Conservation (phyloP, 2,329 filamentous ascomycete species). For the Fusarium concolor region DNA sequence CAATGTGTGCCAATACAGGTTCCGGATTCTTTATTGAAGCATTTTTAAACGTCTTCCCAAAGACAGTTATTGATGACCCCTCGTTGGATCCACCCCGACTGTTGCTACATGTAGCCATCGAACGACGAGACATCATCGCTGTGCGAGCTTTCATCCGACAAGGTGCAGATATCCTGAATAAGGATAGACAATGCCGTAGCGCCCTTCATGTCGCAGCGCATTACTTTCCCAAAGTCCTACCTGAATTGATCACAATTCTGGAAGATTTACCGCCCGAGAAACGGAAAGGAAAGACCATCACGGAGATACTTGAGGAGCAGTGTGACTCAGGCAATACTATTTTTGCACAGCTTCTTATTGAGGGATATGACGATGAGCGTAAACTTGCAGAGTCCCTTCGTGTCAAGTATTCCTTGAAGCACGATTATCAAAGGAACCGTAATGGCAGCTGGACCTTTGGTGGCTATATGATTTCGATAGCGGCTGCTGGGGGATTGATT, state of each 20-base stretch:
- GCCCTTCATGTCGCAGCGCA: background rate
- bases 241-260: background rate
- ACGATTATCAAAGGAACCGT: background rate
- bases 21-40: background rate
- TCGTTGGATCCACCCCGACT: background rate
- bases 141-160: background rate
- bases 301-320: background rate
- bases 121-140: background rate
- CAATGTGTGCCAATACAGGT: background rate
- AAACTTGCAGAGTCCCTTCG: background rate
- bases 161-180: background rate
- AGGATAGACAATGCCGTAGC: background rate
- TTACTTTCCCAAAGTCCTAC: background rate
- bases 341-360: background rate
- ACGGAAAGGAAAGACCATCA: background rate
- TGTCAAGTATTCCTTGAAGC: accelerated
- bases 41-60: accelerated
- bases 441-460: background rate
- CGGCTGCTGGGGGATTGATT: background rate
- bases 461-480: accelerated
- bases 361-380: background rate
- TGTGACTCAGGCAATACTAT: background rate
- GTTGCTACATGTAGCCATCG: background rate
- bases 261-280: accelerated
- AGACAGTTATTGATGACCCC: background rate